Conservation (phyloP, 768 basidiomycete genomes). For the Hygrophoropsis aurantiaca region DNA sequence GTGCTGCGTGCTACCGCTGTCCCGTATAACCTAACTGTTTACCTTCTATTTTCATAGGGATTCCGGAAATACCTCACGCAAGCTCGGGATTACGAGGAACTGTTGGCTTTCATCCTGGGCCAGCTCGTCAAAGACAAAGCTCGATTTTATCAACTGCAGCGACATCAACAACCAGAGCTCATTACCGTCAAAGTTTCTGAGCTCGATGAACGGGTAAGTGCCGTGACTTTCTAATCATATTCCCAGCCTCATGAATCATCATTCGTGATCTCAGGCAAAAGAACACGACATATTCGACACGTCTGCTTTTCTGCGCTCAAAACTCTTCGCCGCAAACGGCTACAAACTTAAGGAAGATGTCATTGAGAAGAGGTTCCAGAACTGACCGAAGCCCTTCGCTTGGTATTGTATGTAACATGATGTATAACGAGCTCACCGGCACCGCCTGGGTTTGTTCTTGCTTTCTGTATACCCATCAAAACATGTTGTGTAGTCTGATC, state of each 20-base stretch:
- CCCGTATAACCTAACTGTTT: constrained; percentile 13
- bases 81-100: constrained; percentile 93
- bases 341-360: constrained; percentile 66
- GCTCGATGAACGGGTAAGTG: constrained; percentile 79
- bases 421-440: too few relatives aligned
- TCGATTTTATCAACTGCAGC: constrained; percentile 76
- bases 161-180: constrained; percentile 73
- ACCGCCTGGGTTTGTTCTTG: constrained; percentile 7
- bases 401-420: constrained; percentile 1
- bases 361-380: constrained; percentile 76
- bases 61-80: constrained; percentile 98
- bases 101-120: constrained; percentile 92
- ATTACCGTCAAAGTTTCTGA: constrained; percentile 78
- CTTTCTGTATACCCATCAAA: constrained; percentile 5
- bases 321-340: constrained; percentile 85
- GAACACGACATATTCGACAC: constrained; percentile 96
- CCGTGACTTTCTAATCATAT: neutral
- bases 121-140: constrained; percentile 92
- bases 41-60: constrained; percentile 47
- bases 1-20: neutral
- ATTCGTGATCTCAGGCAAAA: constrained; percentile 91
- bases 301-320: constrained; percentile 79
- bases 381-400: constrained; percentile 11
- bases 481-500: constrained; percentile 11
- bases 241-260: constrained; percentile 13